Base-by-base conservation (phyloP, 495 filamentous ascomycete genomes). In the Evernia prunastri region DNA sequence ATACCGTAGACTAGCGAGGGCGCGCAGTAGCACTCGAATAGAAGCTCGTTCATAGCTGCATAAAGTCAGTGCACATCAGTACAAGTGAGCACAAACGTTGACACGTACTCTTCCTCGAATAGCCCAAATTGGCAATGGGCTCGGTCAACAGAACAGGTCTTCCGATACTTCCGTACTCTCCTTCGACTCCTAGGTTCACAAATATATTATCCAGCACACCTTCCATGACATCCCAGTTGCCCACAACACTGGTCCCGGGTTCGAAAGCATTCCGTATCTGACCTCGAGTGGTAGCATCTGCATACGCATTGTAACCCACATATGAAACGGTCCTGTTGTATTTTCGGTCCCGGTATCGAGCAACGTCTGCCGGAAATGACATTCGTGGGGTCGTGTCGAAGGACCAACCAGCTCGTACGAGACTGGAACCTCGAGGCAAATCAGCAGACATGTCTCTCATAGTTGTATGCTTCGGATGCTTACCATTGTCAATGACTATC, bases 401-500 rank as follows among this genome's bases (percentile, higher is more conserved):
- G 33, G 92, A 94, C 91, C 92, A 98, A 43, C 94, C 94, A 57
- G 95, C 92, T 74, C 94, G 89, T 62, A 96, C 86, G 39, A 85
- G 81, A 58, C 88, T 94, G 20, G 94, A 91, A 63, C 94, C 92
- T 97, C 45, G 8, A 40, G 31, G 67, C 6, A 18, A 3, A 53
- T 60, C 40, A 65, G 58, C 13, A 62, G 39, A 53, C 15, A 45
- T 4, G 12, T 18, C 15, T 9, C 45, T 2, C 58, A 49, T 15
- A 13, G 23, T 33, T 61, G 17, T n/a, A 39, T 23, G 33, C 15
- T 20, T 29, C 8, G 7, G 62, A 43, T 35, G 18, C 56, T 45
- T 64, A 96, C 92, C 94, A 89, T 97, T 98, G 79, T 98, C 94
- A 69, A 98, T 98, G 64, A 98, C 89, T 68, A 98, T 96, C 42